phyloP scores from a whole-genome alignment of 2,329 filamentous ascomycete genomes.

The Daldinia sp. region DNA sequence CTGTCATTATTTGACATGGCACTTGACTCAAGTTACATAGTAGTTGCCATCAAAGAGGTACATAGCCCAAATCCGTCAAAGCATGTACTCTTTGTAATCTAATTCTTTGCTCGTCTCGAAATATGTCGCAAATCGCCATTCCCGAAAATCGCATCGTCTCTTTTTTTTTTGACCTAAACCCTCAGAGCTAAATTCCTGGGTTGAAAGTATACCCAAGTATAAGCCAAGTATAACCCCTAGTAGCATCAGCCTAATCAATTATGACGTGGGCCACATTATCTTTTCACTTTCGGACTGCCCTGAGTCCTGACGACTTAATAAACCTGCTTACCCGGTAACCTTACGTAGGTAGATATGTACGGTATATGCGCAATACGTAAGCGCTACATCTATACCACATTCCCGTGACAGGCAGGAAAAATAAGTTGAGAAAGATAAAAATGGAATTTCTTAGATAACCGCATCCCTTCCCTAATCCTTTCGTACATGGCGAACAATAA shows the following conservation, averaged over 20 bases:
- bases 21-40: constrained; percentile 25
- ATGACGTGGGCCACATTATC: constrained; percentile 34
- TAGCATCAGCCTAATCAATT: constrained; percentile 21
- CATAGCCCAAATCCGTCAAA: constrained; percentile 5
- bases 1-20: constrained; percentile 20
- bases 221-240: no score
- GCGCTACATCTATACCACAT: not conserved
- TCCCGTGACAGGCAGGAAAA: constrained; percentile 9
- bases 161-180: no score
- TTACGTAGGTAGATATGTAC: not conserved
- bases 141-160: not conserved
- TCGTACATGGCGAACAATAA: constrained; percentile 16
- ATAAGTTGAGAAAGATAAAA: constrained; percentile 1
- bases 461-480: not conserved
- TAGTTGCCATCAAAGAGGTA: constrained; percentile 8
- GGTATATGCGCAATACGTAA: constrained; percentile 7
- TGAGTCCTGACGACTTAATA: not conserved
- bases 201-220: no score
- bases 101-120: not conserved
- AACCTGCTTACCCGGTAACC: constrained; percentile 17
- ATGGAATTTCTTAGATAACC: not conserved
- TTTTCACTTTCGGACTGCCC: constrained; percentile 9
- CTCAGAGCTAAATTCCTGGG: no score
- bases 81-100: not conserved
- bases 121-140: constrained; percentile 2